Conservation (phyloP, 78 protist species). For the Pigoraptor vietnamica region DNA sequence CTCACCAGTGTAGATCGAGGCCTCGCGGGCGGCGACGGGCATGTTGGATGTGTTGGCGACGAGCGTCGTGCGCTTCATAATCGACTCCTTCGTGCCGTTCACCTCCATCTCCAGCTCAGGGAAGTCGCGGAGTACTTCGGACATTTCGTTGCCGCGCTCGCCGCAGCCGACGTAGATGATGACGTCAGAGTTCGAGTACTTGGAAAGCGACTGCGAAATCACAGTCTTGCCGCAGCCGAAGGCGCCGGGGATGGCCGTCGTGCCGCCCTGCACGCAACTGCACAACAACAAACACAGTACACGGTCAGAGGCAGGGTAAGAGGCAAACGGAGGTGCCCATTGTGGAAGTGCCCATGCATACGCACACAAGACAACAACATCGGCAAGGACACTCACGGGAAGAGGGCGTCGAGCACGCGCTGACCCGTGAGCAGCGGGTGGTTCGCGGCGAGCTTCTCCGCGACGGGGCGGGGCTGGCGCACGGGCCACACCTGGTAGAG, state of each 20-base stretch:
- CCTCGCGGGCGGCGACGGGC: conserved; percentile 99
- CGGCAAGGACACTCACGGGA: conserved; percentile 82
- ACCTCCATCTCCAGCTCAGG: conserved; percentile 71
- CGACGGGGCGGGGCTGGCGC: conserved; percentile 90
- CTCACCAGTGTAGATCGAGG: conserved; percentile 99
- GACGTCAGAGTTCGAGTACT: conserved; percentile 98
- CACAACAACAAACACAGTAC: background rate
- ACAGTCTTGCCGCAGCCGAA: conserved; percentile 99
- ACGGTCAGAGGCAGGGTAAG: conserved; percentile 4
- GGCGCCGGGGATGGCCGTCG: conserved; percentile 99
- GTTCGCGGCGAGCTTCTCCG: conserved; percentile 90
- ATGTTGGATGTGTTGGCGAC: conserved; percentile 99
- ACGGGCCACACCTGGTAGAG: conserved; percentile 97
- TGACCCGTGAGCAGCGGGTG: conserved; percentile 95
- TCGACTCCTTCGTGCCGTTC: conserved; percentile 80
- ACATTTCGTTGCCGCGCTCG: conserved; percentile 99
- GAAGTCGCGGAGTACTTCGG: conserved; percentile 99
- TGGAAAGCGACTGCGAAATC: conserved; percentile 98
- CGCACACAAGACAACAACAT: background rate
- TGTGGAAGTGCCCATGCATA: background rate
- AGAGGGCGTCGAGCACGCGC: conserved; percentile 98
- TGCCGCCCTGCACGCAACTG: conserved; percentile 95
- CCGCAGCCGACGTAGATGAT: conserved; percentile 99
- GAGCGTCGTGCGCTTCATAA: conserved; percentile 99
- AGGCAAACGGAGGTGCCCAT: background rate